Evolutionary conservation across 139 green algal species (phyloP), one percentile per base, ranked within the genome.

Genomic region (Volvox reticuliferus): DNA sequence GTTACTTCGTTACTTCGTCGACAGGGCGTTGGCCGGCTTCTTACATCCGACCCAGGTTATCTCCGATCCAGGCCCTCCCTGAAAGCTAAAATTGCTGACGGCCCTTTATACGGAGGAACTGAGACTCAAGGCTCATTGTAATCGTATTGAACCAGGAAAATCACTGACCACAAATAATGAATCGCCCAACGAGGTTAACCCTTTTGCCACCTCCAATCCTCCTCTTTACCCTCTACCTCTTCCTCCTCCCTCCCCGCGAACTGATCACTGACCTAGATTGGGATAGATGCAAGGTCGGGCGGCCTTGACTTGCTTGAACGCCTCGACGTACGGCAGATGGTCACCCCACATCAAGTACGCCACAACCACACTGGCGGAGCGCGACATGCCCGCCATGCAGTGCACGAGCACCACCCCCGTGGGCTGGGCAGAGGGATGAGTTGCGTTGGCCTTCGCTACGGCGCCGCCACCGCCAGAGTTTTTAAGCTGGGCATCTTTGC

Each of bases 381-480:
- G 93, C 19, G 96, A 99, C 65, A 99, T 96, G 6, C 98, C 98
- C 89, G 99, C 97, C 19, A 94, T 97, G 94, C 98, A 99, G 92
- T 99, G 98, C 50, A 99, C 94, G 16, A 96, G 87, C 67, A 94
- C 89, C 81, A 76, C 86, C 6, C 67, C 50, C 32, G 44, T 26
- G 55, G 9, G 55, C 33, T 16, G n/a, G 20, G 12, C 30, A 71
- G 16, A 55, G 44, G 44, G 44, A 55, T 55, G 9, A 55, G 9
- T 55, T 55, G 44, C 44, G 44, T 55, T 55, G 44, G 44, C 44
- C 44, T 55, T 55, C 44, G 44, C 5, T 14, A 55, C 44, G 44
- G 44, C 44, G 20, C 32, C 62, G 33, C 14, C 44, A 55, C 44
- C 44, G 9, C 44, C 44, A 55, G 44, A 9, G 9, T 55, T 55